phyloP scores from a whole-genome alignment of 2,329 filamentous ascomycete genomes.

The Aspergillus quadrilineatus region DNA sequence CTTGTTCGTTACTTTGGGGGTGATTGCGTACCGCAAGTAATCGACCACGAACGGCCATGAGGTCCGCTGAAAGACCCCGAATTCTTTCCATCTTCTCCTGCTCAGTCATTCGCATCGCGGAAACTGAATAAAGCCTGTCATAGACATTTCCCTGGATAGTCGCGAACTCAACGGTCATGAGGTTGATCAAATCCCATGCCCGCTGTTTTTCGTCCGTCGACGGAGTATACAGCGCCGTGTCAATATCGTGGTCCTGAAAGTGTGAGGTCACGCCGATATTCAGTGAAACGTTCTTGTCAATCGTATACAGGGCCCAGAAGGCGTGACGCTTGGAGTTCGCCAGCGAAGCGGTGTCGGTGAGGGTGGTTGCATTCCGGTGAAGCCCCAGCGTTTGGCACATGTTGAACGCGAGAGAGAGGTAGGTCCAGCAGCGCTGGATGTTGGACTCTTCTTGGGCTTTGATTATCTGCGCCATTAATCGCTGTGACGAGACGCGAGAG shows the following conservation, averaged over 20 bases:
- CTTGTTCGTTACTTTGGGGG: not conserved
- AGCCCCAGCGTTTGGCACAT: conserved; percentile 26
- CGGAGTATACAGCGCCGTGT: conserved; percentile 21
- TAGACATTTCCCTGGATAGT: conserved; percentile 26
- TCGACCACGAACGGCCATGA: conserved; percentile 25
- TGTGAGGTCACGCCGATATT: conserved; percentile 26
- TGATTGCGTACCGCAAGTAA: conserved; percentile 21
- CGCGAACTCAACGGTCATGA: conserved; percentile 25
- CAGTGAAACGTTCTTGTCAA: conserved; percentile 29
- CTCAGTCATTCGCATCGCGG: conserved; percentile 18
- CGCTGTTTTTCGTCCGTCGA: conserved; percentile 19
- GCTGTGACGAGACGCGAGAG: not conserved
- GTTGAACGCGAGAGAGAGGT: conserved; percentile 26
- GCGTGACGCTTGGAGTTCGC: conserved; percentile 25
- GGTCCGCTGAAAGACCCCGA: conserved; percentile 22
- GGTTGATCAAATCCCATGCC: conserved; percentile 27
- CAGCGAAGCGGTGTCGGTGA: conserved; percentile 13
- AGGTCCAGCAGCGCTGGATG: conserved; percentile 27
- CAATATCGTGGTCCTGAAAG: conserved; percentile 31
- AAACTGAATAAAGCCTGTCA: conserved; percentile 25
- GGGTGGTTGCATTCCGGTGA: conserved; percentile 20
- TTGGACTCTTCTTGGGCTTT: conserved; percentile 30
- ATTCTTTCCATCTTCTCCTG: conserved; percentile 18
- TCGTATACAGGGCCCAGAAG: conserved; percentile 28
- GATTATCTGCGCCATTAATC: conserved; percentile 17